phyloP scores from a whole-genome alignment of 2,329 filamentous ascomycete species.

The Colletotrichum sp. region DNA sequence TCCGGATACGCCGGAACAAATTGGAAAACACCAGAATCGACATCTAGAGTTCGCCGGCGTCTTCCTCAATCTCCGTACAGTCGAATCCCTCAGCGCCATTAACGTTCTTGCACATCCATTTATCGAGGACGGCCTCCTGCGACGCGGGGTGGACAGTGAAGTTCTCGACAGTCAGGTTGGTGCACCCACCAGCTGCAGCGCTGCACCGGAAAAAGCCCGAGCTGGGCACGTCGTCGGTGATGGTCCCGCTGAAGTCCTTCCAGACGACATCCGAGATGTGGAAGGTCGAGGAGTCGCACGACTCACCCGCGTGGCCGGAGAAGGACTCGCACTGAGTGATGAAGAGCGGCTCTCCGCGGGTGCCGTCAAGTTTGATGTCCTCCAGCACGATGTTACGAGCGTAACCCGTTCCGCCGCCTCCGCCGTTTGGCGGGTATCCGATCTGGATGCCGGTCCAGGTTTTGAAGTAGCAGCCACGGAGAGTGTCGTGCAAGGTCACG shows the following conservation, averaged over 20 bases:
- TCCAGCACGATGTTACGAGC: constrained; percentile 35
- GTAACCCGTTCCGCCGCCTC: constrained; percentile 57
- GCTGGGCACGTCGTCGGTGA: constrained; percentile 26
- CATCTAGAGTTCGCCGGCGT: neutral
- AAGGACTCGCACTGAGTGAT: constrained; percentile 41
- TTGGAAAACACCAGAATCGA: neutral
- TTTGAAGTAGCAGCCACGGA: constrained; percentile 59
- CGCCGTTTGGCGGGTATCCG: constrained; percentile 62
- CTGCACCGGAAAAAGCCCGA: constrained; percentile 36
- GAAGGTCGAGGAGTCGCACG: constrained; percentile 38
- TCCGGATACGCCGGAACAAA: constrained; percentile 2
- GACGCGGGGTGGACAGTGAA: constrained; percentile 25
- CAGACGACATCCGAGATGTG: constrained; percentile 33
- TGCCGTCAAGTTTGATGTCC: constrained; percentile 30
- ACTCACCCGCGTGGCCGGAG: constrained; percentile 34
- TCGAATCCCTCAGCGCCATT: constrained; percentile 26
- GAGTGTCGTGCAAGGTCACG: constrained; percentile 48
- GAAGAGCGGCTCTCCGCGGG: constrained; percentile 35
- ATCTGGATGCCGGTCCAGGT: constrained; percentile 60
- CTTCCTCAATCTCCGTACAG: constrained; percentile 21
- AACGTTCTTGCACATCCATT: constrained; percentile 33
- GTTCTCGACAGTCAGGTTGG: constrained; percentile 29
- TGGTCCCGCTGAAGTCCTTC: constrained; percentile 31
- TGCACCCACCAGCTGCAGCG: constrained; percentile 33
- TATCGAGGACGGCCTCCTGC: constrained; percentile 20